Base-by-base conservation (phyloP, 148 eudicot species). In the Vaccinium darrowii region DNA sequence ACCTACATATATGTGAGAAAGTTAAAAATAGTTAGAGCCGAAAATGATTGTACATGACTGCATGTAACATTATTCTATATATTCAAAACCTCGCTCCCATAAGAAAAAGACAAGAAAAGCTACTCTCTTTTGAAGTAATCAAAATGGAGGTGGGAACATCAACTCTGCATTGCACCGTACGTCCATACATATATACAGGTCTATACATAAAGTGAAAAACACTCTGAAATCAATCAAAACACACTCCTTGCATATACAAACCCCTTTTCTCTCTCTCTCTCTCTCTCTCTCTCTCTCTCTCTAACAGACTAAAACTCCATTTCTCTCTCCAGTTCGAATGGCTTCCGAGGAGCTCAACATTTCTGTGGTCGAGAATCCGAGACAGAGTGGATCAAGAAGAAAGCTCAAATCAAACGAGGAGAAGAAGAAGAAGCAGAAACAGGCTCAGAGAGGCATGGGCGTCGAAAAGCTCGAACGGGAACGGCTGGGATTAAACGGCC, bases 401-500 rank as follows among this genome's bases (percentile, higher is more conserved):
- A 88, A 82, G 84, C 13, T 76, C 72, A 86, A 84, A 58, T 1
- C 51, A 2, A 89, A 33, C 73, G 88, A 88, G 30, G 14, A 78
- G 57, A 56, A 57, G 4, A 83, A 69, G 49, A 75, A 86, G 76
- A 74, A 74, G 78, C 80, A 89, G 47, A 93, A 92, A 53, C 78
- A 67, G 67, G 85, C 88, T 0, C 86, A 71, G 84, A 88, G 98
- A 85, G 98, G 98, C 0, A 91, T 93, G 93, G 96, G 98, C 0
- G 96, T 94, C 52, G 96, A 87, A 33, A 88, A 91, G 85, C 95
- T 93, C 9, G 96, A 94, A 67, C 58, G 84, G 65, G 96, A 94
- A 67, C 58, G 84, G 65, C 86, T 87, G 3, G 84, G 86, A 79
- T 0, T 52, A 10, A 18, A 21, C 43, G n/a, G 47, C 23, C 62